A percentile compares a stretch with the other conserved stretches of the same genome.
These are phyloP conservation scores for Scleromitrula shiraiana DNA, from an alignment of 2,329 filamentous ascomycete species.

Conservation along the genomic window DNA sequence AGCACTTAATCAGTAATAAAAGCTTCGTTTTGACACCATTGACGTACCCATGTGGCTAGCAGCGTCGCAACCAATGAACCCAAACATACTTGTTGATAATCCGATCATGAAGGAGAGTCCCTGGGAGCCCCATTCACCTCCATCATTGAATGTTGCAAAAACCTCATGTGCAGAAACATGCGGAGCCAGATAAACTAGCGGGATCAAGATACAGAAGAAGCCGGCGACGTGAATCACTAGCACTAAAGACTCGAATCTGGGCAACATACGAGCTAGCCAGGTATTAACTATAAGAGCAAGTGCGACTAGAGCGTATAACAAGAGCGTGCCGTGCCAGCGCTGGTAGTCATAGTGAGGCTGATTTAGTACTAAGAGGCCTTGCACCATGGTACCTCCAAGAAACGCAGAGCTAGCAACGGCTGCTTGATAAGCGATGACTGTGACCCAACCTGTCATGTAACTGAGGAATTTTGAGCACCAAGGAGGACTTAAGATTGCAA, in stretches of 20 bases:
- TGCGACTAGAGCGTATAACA: conserved; percentile 34
- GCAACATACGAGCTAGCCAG: conserved; percentile 31
- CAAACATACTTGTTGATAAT: conserved; percentile 10
- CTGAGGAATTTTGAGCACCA: conserved; percentile 10
- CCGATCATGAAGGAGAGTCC: conserved; percentile 32
- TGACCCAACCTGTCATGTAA: conserved; percentile 11
- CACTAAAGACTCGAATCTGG: conserved; percentile 35
- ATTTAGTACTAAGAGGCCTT: conserved; percentile 32
- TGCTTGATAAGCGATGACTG: conserved; percentile 3
- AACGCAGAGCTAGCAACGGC: conserved; percentile 25
- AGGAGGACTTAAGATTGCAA: conserved; percentile 9
- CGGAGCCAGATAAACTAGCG: conserved; percentile 27
- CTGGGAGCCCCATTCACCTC: conserved; percentile 24
- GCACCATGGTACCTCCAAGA: conserved; percentile 36
- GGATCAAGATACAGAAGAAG: conserved; percentile 36
- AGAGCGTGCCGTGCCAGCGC: conserved; percentile 35
- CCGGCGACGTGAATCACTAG: conserved; percentile 37
- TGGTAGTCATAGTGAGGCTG: conserved; percentile 29
- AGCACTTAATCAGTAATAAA: background rate
- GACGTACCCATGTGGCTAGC: background rate
- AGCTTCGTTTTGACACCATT: too few species aligned
- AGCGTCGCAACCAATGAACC: background rate
- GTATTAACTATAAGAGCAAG: conserved; percentile 37
- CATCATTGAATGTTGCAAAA: conserved; percentile 27
- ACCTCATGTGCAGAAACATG: conserved; percentile 15